Evolutionary conservation across 805 yeast species (phyloP).

Genomic region (Suhomyces emberorum): DNA sequence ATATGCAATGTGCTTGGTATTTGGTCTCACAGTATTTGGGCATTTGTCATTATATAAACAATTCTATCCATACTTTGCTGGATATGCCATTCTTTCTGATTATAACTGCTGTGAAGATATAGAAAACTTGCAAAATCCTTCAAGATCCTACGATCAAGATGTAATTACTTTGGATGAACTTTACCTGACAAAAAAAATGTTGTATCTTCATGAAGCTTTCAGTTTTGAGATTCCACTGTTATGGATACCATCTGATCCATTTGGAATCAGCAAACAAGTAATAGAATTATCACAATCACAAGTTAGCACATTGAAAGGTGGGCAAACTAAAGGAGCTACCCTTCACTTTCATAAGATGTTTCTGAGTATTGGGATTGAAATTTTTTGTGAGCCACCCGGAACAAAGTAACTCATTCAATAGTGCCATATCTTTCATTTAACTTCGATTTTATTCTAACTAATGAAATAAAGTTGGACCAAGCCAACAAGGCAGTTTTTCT

Average conservation of each 20-base stretch:
- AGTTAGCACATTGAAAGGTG: slow-evolving; percentile 17
- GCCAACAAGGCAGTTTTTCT: slow-evolving; percentile 6
- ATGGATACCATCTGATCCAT: slow-evolving; percentile 40
- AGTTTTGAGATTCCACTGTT: slow-evolving; percentile 33
- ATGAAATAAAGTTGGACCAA: slow-evolving; percentile 10
- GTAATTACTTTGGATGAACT: too few relatives aligned
- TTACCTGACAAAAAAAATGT: slow-evolving; percentile 22
- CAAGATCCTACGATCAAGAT: not conserved
- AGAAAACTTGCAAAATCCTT: not conserved
- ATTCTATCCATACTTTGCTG: slow-evolving; percentile 30
- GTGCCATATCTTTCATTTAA: slow-evolving; percentile 9
- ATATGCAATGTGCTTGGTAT: slow-evolving; percentile 47
- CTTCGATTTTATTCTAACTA: slow-evolving; percentile 15
- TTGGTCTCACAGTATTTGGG: slow-evolving; percentile 53
- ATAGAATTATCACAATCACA: slow-evolving; percentile 15
- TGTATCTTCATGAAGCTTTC: slow-evolving; percentile 38
- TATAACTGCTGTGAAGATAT: too few relatives aligned
- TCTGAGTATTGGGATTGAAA: slow-evolving; percentile 13
- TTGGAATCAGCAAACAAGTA: slow-evolving; percentile 26
- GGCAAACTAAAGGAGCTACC: slow-evolving; percentile 24
- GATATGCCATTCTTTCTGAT: slow-evolving; percentile 27
- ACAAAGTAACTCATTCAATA: slow-evolving; percentile 15
- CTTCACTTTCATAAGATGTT: slow-evolving; percentile 12
- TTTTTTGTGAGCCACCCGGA: slow-evolving; percentile 34
- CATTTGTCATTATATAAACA: slow-evolving; percentile 51